Percentiles rank a stretch among this genome's conserved stretches.
These are phyloP conservation scores for Atalantia buxifolia DNA, from an alignment of 345 rosid genomes.

Conservation along the genomic window DNA sequence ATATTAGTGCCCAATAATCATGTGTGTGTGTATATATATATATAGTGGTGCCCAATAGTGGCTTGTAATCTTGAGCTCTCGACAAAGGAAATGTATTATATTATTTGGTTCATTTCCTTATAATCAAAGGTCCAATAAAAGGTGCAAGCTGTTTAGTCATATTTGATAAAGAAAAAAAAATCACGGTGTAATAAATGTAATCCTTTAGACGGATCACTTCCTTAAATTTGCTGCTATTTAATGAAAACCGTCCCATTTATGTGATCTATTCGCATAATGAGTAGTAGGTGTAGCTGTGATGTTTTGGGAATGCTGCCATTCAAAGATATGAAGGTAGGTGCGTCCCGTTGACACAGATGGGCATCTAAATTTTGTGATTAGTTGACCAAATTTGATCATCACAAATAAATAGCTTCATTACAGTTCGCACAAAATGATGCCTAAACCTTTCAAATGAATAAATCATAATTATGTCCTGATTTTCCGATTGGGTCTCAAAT, in stretches of 20 bases:
- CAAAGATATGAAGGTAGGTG: background rate
- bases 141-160: background rate
- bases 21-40: no score
- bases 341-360: background rate
- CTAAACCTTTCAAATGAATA: background rate
- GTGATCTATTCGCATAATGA: background rate
- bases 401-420: background rate
- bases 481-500: no score
- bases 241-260: background rate
- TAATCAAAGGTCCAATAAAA: background rate
- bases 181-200: no score
- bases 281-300: no score
- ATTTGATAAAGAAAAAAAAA: background rate
- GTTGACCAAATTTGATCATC: slow-evolving; percentile 6
- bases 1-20: background rate
- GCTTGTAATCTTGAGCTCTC: background rate
- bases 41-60: background rate
- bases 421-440: background rate
- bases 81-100: background rate
- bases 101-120: background rate
- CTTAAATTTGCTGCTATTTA: background rate
- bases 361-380: background rate
- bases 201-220: background rate
- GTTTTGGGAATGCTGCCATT: no score
- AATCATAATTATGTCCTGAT: no score